phyloP scores from a whole-genome alignment of 805 yeast species.

The Clavispora santaluciae region DNA sequence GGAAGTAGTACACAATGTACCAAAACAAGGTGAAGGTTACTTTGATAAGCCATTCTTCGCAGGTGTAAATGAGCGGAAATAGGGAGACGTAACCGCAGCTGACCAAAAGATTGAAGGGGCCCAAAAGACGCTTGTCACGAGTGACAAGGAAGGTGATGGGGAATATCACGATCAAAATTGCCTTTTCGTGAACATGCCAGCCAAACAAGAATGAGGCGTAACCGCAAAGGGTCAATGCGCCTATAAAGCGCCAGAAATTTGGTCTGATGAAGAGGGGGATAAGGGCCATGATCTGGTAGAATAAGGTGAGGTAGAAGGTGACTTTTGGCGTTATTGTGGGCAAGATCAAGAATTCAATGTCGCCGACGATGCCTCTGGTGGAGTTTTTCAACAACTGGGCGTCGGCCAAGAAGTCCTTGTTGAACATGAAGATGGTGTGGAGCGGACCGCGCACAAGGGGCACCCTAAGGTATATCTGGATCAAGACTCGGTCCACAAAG shows the following conservation, averaged over 20 bases:
- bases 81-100: slow-evolving; percentile 82
- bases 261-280: slow-evolving; percentile 69
- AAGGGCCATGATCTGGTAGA: slow-evolving; percentile 75
- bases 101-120: slow-evolving; percentile 65
- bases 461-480: slow-evolving; percentile 38
- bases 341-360: slow-evolving; percentile 72
- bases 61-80: slow-evolving; percentile 79
- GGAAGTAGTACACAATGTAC: slow-evolving; percentile 72
- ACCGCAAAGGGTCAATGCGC: slow-evolving; percentile 83
- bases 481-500: slow-evolving; percentile 65
- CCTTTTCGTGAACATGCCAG: slow-evolving; percentile 99
- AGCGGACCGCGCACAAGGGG: slow-evolving; percentile 29
- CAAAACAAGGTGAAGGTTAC: slow-evolving; percentile 74
- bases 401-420: slow-evolving; percentile 38
- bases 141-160: slow-evolving; percentile 79
- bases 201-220: slow-evolving; percentile 90
- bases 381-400: slow-evolving; percentile 26
- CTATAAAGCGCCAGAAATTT: slow-evolving; percentile 71
- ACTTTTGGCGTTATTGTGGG: slow-evolving; percentile 76
- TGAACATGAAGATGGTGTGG: slow-evolving; percentile 37
- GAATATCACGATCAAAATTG: slow-evolving; percentile 80
- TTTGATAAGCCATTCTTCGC: slow-evolving; percentile 77
- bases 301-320: slow-evolving; percentile 77
- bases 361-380: slow-evolving; percentile 91
- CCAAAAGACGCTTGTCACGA: slow-evolving; percentile 64